These are phyloP conservation scores for Xylaria bambusicola DNA, from an alignment of 495 filamentous ascomycete species.

Conservation along the genomic window DNA sequence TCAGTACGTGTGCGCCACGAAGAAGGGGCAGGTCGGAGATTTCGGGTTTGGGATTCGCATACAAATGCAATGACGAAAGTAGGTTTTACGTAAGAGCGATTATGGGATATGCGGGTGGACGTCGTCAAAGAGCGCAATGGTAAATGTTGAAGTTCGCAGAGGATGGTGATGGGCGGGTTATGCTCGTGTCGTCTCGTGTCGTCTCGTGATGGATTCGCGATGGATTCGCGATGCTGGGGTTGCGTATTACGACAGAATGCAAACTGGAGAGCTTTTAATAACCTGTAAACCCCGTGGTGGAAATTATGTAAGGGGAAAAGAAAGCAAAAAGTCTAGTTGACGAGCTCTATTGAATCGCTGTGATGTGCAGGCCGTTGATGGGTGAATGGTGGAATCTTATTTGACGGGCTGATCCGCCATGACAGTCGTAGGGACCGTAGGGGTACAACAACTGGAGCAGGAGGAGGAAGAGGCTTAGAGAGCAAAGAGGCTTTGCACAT, in stretches of 20 bases:
- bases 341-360: neutral
- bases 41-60: neutral
- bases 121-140: constrained; percentile 2
- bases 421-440: neutral
- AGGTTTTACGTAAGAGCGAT: neutral
- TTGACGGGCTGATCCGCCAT: neutral
- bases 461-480: constrained; percentile 13
- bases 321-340: neutral
- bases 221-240: neutral
- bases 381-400: neutral
- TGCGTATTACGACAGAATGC: neutral
- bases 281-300: too few relatives aligned
- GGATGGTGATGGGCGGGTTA: neutral
- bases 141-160: neutral
- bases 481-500: neutral
- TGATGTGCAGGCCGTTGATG: neutral
- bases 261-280: neutral
- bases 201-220: neutral
- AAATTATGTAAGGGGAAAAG: neutral
- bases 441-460: constrained; percentile 12
- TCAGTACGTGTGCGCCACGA: neutral
- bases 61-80: neutral
- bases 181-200: neutral
- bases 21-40: neutral
- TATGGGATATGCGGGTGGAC: neutral